Evolutionary conservation across 2,329 filamentous ascomycete genomes (phyloP), one percentile per base, ranked within the genome.

Genomic region (Trichoderma breve): DNA sequence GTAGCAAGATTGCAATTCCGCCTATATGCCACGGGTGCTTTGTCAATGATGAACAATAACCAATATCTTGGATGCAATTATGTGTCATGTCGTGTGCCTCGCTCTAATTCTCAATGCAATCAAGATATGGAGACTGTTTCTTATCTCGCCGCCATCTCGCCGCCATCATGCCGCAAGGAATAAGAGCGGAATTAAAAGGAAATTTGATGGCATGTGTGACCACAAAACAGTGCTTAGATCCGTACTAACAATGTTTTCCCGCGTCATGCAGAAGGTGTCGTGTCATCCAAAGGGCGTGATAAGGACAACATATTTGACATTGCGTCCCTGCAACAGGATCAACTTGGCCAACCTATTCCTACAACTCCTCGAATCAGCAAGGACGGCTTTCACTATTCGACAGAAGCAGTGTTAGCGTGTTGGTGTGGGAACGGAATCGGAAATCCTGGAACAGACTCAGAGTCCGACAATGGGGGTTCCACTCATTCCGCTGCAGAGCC

Each of bases 251-350:
- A 6, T 15, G 14, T 36, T 9, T 36, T 18, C 2, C 32, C 55
- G n/a, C 7, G 26, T 70, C 66, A 62, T 28, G 36, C 65, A 61
- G 39, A 58, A 36, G 53, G 53, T 21, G 55, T 26, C 57, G 63
- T 73, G 71, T 72, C 71, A 51, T 70, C 6, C 9, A 24, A 70
- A 72, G 65, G 71, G 71, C 71, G 71, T 24, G 60, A n/a, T 51
- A 36, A 15, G 30, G 14, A 64, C 36, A 47, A 63, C 71, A 70
- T 69, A 58, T 72, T 55, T 70, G 71, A 72, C 71, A 72, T 64
- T 18, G 36, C 30, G 53, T 24, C 51, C 24, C 62, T 60, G 70
- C 36, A 26, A n/a, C 26, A 3, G 55, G 39, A 43, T 39, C 55
- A 51, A 51, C 36, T 61, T 34, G 14, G 24, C 34, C 34, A 24